phyloP scores from a whole-genome alignment of 225 moss, liverwort and hornwort genomes.

The Ulota crispa region DNA sequence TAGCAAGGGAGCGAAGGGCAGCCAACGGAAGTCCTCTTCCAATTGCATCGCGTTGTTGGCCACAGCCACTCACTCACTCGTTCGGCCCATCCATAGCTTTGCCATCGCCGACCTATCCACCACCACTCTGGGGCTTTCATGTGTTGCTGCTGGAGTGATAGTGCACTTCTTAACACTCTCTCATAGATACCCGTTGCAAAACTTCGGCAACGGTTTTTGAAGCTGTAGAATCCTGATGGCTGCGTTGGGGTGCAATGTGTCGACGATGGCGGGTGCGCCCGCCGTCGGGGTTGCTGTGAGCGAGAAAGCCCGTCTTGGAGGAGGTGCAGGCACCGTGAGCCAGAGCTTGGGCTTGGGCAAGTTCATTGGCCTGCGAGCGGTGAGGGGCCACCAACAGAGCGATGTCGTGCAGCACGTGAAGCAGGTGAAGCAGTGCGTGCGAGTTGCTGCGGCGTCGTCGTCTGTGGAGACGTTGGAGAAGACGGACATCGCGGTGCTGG shows the following conservation, averaged over 20 bases:
- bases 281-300: conserved; percentile 18
- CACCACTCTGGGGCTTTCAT: not conserved
- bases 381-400: conserved; percentile 27
- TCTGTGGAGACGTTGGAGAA: conserved; percentile 73
- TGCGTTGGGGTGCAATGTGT: conserved; percentile 73
- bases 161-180: not conserved
- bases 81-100: conserved; percentile 5
- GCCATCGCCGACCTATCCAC: not conserved
- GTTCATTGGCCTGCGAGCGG: conserved; percentile 67
- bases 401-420: conserved; percentile 15
- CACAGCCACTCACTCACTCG: conserved; percentile 25
- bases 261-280: conserved; percentile 38
- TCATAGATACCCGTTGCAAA: conserved; percentile 3
- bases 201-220: conserved; percentile 7
- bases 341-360: conserved; percentile 51
- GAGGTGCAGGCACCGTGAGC: not conserved
- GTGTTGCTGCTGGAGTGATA: not conserved
- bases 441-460: conserved; percentile 33
- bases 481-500: conserved; percentile 70
- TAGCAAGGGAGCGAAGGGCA: conserved; percentile 31
- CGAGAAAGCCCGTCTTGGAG: conserved; percentile 39
- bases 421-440: not conserved
- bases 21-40: conserved; percentile 14
- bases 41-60: conserved; percentile 19
- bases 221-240: conserved; percentile 54